Evolutionary conservation across 2,329 filamentous ascomycete genomes (phyloP).

Genomic region (Talaromyces piceae): DNA sequence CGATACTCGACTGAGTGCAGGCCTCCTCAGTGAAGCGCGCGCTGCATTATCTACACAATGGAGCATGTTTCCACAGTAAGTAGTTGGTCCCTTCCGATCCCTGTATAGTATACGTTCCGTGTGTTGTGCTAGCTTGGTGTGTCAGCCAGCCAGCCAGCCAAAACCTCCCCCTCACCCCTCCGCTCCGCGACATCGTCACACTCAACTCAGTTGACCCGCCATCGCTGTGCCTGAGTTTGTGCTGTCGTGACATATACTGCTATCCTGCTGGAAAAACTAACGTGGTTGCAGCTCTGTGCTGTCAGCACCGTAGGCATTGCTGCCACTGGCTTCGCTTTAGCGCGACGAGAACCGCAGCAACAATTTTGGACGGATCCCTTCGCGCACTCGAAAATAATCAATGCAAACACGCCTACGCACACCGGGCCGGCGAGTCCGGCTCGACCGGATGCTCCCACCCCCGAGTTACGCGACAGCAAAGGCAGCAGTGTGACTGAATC

Average conservation of each 20-base stretch:
- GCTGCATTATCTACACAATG: conserved; percentile 14
- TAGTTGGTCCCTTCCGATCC: background rate
- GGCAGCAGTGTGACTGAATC: conserved; percentile 11
- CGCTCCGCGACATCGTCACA: background rate
- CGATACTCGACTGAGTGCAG: conserved; percentile 13
- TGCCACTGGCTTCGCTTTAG: conserved; percentile 51
- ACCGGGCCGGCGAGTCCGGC: conserved; percentile 17
- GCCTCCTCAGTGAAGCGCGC: conserved; percentile 2
- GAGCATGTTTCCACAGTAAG: conserved; percentile 28
- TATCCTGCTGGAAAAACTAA: conserved; percentile 1
- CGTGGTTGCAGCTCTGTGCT: conserved; percentile 49
- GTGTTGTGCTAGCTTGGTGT: background rate
- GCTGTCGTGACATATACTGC: background rate
- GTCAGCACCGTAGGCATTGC: conserved; percentile 56
- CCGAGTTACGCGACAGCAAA: conserved; percentile 13
- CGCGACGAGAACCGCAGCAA: conserved; percentile 38
- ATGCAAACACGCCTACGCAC: conserved; percentile 13
- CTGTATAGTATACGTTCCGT: background rate
- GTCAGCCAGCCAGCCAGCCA: background rate
- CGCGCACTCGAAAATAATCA: conserved; percentile 25
- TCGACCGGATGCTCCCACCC: conserved; percentile 6
- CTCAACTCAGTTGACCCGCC: background rate
- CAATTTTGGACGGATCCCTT: background rate
- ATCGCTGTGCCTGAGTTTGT: background rate
- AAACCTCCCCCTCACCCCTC: background rate